Conservation (phyloP, 2,329 filamentous ascomycete genomes). For the Apiospora kogelbergensis region DNA sequence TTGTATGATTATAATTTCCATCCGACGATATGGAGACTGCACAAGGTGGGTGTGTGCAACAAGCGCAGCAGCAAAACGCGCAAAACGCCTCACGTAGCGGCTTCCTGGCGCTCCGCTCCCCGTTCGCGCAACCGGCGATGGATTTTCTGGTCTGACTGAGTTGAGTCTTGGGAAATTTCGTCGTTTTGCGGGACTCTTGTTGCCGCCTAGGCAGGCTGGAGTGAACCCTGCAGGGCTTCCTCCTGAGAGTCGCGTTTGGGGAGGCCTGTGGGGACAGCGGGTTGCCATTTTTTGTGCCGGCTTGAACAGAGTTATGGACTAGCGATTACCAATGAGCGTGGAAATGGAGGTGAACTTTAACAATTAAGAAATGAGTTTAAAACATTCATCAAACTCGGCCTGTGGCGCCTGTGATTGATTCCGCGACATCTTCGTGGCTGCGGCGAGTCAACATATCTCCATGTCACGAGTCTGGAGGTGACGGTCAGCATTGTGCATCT, state of each 20-base stretch:
- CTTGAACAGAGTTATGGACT: conserved; percentile 5
- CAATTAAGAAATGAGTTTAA: conserved; percentile 5
- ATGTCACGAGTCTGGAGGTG: not conserved
- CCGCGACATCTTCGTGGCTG: not conserved
- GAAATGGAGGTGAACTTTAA: not conserved
- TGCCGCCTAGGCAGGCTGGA: not conserved
- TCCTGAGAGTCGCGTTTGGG: not conserved
- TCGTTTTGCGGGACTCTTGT: not conserved
- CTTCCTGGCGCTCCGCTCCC: not conserved
- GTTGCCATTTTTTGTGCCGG: not conserved
- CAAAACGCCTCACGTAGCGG: not conserved
- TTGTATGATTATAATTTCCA: conserved; percentile 10
- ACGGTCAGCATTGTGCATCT: not conserved
- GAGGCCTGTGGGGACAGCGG: not conserved
- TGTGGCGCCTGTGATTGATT: not conserved
- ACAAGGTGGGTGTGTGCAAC: not conserved
- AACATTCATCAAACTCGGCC: not conserved
- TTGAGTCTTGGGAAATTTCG: not conserved
- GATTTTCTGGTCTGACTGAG: not conserved
- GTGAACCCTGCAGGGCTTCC: not conserved
- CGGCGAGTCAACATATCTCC: not conserved
- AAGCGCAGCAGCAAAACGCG: not conserved
- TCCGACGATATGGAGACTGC: not conserved
- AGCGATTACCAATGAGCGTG: conserved; percentile 5
- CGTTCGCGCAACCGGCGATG: not conserved